phyloP scores from a whole-genome alignment of 2,329 filamentous ascomycete species.

The Fusarium ramigenum region DNA sequence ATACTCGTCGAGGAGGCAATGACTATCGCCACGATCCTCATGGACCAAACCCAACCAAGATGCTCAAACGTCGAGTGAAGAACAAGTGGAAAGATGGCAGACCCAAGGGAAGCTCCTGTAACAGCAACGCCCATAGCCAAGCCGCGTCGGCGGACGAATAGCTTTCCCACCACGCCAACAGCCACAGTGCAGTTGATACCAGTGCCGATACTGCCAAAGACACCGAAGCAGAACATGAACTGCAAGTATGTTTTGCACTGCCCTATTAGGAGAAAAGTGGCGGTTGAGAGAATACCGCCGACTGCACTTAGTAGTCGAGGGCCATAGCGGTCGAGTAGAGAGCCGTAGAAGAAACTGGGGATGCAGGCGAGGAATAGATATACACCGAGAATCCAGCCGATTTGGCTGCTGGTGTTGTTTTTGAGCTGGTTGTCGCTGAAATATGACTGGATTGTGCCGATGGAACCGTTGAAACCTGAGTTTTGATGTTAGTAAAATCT shows the following conservation, averaged over 20 bases:
- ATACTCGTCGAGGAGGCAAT: constrained; percentile 34
- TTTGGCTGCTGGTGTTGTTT: constrained; percentile 50
- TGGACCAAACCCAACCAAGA: constrained; percentile 46
- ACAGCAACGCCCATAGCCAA: constrained; percentile 27
- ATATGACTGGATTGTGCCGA: constrained; percentile 58
- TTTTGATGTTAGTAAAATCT: neutral
- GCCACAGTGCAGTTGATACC: constrained; percentile 48
- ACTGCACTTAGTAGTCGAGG: constrained; percentile 50
- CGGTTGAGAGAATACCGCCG: constrained; percentile 48
- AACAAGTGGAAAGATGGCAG: constrained; percentile 46
- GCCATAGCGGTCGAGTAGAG: constrained; percentile 57
- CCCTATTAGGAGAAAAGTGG: constrained; percentile 54
- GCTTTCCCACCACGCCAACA: constrained; percentile 43
- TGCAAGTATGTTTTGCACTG: constrained; percentile 58
- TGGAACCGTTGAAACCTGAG: constrained; percentile 55
- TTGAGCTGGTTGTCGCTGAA: constrained; percentile 54
- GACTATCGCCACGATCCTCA: constrained; percentile 43
- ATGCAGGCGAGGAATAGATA: constrained; percentile 51
- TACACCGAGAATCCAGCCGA: constrained; percentile 58
- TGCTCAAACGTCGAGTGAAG: constrained; percentile 37
- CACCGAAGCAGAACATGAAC: constrained; percentile 55
- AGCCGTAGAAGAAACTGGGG: constrained; percentile 57
- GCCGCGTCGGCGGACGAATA: constrained; percentile 21
- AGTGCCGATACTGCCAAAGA: constrained; percentile 53
- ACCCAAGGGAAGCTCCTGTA: constrained; percentile 36